Evolutionary conservation across 768 basidiomycete genomes (phyloP).

Genomic region (Lactarius akahatsu): DNA sequence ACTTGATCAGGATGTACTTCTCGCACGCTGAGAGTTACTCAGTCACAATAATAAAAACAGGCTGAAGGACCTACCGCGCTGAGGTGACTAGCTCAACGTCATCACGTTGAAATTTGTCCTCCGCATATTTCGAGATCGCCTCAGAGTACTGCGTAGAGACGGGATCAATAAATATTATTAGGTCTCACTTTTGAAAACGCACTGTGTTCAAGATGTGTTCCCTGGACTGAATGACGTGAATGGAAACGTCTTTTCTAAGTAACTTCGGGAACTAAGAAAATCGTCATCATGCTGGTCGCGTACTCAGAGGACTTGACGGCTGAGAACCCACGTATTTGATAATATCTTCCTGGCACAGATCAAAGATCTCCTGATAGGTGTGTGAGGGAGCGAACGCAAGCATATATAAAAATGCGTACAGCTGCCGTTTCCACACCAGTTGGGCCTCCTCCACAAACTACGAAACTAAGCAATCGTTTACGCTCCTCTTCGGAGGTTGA

Average conservation of each 20-base stretch:
- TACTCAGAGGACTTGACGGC: not conserved
- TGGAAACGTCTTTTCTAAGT: slow-evolving; percentile 81
- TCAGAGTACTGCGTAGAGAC: slow-evolving; percentile 72
- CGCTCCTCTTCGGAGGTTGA: slow-evolving; percentile 86
- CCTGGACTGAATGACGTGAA: slow-evolving; percentile 90
- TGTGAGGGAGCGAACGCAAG: not conserved
- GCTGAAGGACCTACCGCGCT: slow-evolving; percentile 54
- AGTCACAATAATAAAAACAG: not conserved
- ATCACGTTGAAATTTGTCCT: slow-evolving; percentile 83
- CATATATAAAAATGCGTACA: slow-evolving; percentile 10
- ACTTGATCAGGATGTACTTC: slow-evolving; percentile 70
- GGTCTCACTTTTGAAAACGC: slow-evolving; percentile 29
- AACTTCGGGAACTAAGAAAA: slow-evolving; percentile 75
- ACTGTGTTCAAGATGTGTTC: slow-evolving; percentile 97
- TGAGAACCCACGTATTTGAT: slow-evolving; percentile 71
- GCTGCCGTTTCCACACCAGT: slow-evolving; percentile 95
- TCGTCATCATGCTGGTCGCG: slow-evolving; percentile 2
- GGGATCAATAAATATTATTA: not conserved
- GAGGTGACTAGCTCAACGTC: slow-evolving; percentile 83
- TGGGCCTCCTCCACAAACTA: slow-evolving; percentile 93
- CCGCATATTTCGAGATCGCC: slow-evolving; percentile 94
- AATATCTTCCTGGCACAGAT: slow-evolving; percentile 96
- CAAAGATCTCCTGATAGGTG: slow-evolving; percentile 72
- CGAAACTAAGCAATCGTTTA: slow-evolving; percentile 83
- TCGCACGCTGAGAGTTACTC: slow-evolving; percentile 49